Percentiles rank a stretch among this genome's conserved stretches.
phyloP scores from a whole-genome alignment of 768 basidiomycete genomes.

The Termitomyces sp. region DNA sequence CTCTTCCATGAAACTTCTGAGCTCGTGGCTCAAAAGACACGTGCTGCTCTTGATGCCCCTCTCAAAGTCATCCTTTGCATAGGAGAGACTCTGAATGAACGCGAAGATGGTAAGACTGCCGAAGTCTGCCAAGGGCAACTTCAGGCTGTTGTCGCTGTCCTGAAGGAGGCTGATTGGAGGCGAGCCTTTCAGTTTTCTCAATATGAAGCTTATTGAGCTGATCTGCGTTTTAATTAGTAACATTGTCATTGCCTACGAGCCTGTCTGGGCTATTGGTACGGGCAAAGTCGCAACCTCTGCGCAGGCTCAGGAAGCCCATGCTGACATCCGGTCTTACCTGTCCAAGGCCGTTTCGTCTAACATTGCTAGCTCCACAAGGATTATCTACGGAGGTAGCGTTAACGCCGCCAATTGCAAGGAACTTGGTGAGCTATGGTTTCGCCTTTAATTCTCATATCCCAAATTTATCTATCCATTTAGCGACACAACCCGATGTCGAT shows the following conservation, averaged over 20 bases:
- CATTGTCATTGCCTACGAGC: constrained; percentile 94
- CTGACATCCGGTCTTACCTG: constrained; percentile 75
- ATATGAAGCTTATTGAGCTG: neutral
- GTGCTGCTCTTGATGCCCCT: constrained; percentile 68
- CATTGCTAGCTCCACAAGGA: constrained; percentile 70
- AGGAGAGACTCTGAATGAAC: constrained; percentile 87
- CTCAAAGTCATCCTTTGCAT: constrained; percentile 93
- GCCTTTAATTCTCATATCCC: neutral
- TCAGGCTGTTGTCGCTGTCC: constrained; percentile 60
- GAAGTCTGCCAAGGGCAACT: constrained; percentile 82
- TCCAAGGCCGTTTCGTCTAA: constrained; percentile 53
- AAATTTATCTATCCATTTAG: constrained; percentile 33
- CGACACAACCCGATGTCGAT: constrained; percentile 78
- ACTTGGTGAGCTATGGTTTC: constrained; percentile 53
- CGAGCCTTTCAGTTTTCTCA: constrained; percentile 26
- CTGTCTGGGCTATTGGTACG: constrained; percentile 98
- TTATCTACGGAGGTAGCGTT: constrained; percentile 97
- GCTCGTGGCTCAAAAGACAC: constrained; percentile 80
- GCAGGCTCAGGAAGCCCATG: constrained; percentile 94
- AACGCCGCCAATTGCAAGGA: constrained; percentile 85
- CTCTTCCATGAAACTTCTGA: constrained; percentile 87
- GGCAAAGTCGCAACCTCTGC: constrained; percentile 88
- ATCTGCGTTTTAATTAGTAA: constrained; percentile 42
- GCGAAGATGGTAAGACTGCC: constrained; percentile 74
- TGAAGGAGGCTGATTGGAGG: constrained; percentile 76